Evolutionary conservation across 2,329 filamentous ascomycete species (phyloP).

Genomic region (Phyllosticta citriasiana): DNA sequence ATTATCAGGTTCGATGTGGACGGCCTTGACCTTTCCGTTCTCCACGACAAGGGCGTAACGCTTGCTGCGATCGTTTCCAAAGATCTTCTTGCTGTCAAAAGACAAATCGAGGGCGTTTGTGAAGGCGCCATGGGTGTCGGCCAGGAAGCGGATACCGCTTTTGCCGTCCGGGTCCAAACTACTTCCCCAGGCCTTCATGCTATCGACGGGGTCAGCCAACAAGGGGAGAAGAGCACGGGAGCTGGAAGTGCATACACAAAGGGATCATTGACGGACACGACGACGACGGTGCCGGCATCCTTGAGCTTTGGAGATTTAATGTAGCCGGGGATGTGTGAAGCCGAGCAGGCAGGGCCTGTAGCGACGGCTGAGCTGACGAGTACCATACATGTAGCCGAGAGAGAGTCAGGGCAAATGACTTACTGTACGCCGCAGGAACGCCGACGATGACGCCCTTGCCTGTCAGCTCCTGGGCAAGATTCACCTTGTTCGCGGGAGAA

Average conservation of each 20-base stretch:
- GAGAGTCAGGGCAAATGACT: slow-evolving; percentile 14
- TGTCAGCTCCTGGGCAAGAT: slow-evolving; percentile 67
- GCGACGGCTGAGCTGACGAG: slow-evolving; percentile 18
- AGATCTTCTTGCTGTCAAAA: slow-evolving; percentile 70
- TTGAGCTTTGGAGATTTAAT: slow-evolving; percentile 70
- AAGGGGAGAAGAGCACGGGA: neutral
- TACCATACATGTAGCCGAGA: neutral
- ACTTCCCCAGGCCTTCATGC: slow-evolving; percentile 83
- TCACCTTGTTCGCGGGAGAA: slow-evolving; percentile 88
- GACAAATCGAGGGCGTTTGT: slow-evolving; percentile 73
- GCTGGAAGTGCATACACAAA: slow-evolving; percentile 57
- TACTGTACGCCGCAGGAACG: slow-evolving; percentile 34
- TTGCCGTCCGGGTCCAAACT: slow-evolving; percentile 63
- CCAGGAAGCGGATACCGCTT: slow-evolving; percentile 83
- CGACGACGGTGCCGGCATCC: slow-evolving; percentile 73
- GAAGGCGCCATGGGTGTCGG: slow-evolving; percentile 69
- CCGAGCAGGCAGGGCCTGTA: slow-evolving; percentile 47
- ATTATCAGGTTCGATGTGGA: slow-evolving; percentile 80
- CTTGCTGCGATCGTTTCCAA: slow-evolving; percentile 76
- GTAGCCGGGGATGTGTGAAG: slow-evolving; percentile 74
- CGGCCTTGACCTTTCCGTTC: slow-evolving; percentile 72
- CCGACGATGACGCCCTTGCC: slow-evolving; percentile 48
- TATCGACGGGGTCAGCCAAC: slow-evolving; percentile 25
- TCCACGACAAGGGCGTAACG: slow-evolving; percentile 77
- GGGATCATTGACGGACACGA: slow-evolving; percentile 86